Conservation (phyloP, 2,329 filamentous ascomycete species). For the Peltaster fructicola region DNA sequence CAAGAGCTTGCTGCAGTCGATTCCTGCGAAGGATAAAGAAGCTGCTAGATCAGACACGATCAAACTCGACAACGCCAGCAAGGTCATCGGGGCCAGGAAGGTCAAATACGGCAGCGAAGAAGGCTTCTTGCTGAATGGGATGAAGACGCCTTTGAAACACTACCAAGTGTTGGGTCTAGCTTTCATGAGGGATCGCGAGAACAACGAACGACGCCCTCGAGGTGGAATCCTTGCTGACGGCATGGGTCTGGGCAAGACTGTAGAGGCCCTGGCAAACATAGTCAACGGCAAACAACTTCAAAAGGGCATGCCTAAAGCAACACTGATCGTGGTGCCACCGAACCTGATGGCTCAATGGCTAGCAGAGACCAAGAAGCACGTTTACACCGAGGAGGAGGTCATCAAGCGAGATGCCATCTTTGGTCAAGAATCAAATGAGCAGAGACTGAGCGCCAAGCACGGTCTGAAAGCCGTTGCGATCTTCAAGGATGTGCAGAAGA, state of each 20-base stretch:
- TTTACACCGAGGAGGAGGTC: constrained; percentile 3
- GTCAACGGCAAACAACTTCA: constrained; percentile 20
- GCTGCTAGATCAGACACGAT: constrained; percentile 20
- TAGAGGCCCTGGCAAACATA: constrained; percentile 41
- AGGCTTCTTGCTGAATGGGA: constrained; percentile 30
- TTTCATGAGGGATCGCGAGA: constrained; percentile 39
- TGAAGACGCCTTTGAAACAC: constrained; percentile 27
- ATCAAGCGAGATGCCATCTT: neutral
- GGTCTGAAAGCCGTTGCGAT: constrained; percentile 7
- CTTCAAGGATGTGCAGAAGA: constrained; percentile 2
- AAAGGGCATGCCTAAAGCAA: constrained; percentile 14
- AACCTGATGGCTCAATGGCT: constrained; percentile 25
- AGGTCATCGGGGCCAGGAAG: constrained; percentile 22
- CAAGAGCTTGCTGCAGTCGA: constrained; percentile 22
- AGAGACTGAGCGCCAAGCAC: constrained; percentile 8
- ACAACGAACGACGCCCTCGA: constrained; percentile 16
- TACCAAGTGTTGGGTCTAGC: constrained; percentile 35
- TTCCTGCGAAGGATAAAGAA: constrained; percentile 20
- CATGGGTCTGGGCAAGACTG: constrained; percentile 82
- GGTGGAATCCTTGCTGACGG: constrained; percentile 82
- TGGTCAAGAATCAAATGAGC: neutral
- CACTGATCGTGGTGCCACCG: constrained; percentile 26
- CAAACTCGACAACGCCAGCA: constrained; percentile 22
- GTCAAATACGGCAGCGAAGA: constrained; percentile 19
- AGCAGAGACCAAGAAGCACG: constrained; percentile 14